Percentiles rank a stretch among this genome's conserved stretches.
Evolutionary conservation across 2,329 filamentous ascomycete genomes (phyloP).

Genomic region (Colletotrichum melonis): DNA sequence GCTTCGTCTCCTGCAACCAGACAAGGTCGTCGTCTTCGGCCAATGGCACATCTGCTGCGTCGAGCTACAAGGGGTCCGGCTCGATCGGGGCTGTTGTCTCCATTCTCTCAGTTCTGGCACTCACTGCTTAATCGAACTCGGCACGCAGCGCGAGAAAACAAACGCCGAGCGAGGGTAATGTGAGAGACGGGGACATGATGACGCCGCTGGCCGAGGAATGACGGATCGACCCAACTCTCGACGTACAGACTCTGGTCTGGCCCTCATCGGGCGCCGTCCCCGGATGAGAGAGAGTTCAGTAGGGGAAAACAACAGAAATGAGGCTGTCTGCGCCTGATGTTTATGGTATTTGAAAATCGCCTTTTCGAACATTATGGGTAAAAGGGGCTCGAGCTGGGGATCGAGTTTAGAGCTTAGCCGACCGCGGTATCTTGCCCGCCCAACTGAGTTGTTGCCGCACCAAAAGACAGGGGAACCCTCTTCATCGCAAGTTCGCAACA

Average conservation of each 20-base stretch:
- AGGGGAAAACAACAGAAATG: not conserved
- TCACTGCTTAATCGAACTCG: not conserved
- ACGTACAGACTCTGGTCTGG: not conserved
- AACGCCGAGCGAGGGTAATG: not conserved
- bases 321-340: not conserved
- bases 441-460: not conserved
- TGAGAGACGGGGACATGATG: not conserved
- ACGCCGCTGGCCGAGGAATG: too few relatives aligned
- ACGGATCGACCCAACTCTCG: not conserved
- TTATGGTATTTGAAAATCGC: not conserved
- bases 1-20: slow-evolving; percentile 71
- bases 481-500: not conserved
- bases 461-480: not conserved
- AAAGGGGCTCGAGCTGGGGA: not conserved
- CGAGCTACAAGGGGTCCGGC: not conserved
- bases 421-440: not conserved
- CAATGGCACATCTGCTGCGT: not conserved
- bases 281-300: not conserved
- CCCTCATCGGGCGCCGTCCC: not conserved
- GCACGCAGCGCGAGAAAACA: not conserved
- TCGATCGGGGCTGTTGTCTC: not conserved
- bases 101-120: slow-evolving; percentile 16
- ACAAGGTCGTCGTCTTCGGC: not conserved
- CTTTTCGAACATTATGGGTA: not conserved
- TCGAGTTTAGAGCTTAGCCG: not conserved